These are phyloP conservation scores for Plectosphaerella plurivora DNA, from an alignment of 2,329 filamentous ascomycete genomes.

Conservation along the genomic window DNA sequence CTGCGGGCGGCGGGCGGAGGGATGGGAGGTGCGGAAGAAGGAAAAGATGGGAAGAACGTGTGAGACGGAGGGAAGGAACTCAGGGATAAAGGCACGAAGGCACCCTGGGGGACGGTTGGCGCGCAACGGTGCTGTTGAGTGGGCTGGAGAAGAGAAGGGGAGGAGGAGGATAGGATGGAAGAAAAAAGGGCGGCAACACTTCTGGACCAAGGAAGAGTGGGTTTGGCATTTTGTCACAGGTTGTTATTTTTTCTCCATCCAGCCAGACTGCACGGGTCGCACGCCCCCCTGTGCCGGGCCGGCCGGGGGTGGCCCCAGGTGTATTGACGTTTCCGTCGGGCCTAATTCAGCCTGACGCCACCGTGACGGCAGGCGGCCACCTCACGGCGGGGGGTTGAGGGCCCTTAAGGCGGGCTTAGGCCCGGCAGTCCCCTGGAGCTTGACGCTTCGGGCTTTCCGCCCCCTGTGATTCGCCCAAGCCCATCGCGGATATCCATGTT, in stretches of 20 bases:
- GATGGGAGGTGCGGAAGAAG: background rate
- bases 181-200: slow-evolving; percentile 1
- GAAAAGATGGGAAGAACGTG: slow-evolving; percentile 5
- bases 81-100: slow-evolving; percentile 10
- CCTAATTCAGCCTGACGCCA: background rate
- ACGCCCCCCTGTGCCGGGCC: background rate
- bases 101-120: slow-evolving; percentile 26
- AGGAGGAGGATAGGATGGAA: slow-evolving; percentile 6
- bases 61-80: background rate
- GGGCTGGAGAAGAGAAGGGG: slow-evolving; percentile 12
- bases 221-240: slow-evolving; percentile 9
- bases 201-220: background rate
- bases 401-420: background rate
- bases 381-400: too few species aligned
- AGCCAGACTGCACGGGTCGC: background rate
- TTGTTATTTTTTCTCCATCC: slow-evolving; percentile 11
- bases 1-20: background rate
- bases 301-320: background rate
- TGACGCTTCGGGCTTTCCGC: background rate
- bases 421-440: slow-evolving; percentile 3
- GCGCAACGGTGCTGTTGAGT: slow-evolving; percentile 32
- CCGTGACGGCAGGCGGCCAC: background rate
- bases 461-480: background rate
- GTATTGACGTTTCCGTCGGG: background rate
- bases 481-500: too few species aligned